A percentile compares a stretch with the other conserved stretches of the same genome.
Conservation (phyloP, 495 filamentous ascomycete species). For the Xanthoparmelia taractica region DNA sequence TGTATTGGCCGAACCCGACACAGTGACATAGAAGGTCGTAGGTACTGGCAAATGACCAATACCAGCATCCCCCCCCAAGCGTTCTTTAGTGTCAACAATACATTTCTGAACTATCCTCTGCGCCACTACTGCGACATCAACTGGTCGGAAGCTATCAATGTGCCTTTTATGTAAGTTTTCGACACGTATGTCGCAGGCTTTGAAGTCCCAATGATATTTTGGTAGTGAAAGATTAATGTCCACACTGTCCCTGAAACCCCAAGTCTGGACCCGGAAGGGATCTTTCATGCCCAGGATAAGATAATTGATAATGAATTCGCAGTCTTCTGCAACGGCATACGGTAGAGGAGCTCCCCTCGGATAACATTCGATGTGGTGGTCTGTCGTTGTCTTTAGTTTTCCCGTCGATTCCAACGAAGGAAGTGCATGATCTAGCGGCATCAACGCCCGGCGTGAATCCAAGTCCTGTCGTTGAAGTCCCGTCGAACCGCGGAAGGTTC, state of each 20-base stretch:
- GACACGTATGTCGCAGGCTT: neutral
- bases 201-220: neutral
- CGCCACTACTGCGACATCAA: neutral
- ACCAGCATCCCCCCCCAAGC: neutral
- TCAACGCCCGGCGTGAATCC: neutral
- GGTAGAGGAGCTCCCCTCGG: neutral
- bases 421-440: neutral
- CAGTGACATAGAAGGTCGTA: neutral
- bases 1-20: neutral
- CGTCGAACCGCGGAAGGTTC: neutral
- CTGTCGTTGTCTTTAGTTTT: neutral
- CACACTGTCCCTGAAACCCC: neutral
- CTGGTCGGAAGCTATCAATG: neutral
- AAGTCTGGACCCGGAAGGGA: neutral
- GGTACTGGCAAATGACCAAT: neutral
- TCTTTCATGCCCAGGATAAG: neutral
- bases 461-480: neutral
- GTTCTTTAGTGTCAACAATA: neutral
- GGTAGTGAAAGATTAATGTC: neutral
- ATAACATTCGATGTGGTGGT: neutral
- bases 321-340: neutral
- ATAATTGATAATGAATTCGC: neutral
- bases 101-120: neutral
- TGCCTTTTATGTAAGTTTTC: neutral
- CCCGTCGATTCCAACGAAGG: neutral